A percentile compares a stretch with the other conserved stretches of the same genome.
phyloP scores from a whole-genome alignment of 345 rosid species.

The Laguncularia racemosa region DNA sequence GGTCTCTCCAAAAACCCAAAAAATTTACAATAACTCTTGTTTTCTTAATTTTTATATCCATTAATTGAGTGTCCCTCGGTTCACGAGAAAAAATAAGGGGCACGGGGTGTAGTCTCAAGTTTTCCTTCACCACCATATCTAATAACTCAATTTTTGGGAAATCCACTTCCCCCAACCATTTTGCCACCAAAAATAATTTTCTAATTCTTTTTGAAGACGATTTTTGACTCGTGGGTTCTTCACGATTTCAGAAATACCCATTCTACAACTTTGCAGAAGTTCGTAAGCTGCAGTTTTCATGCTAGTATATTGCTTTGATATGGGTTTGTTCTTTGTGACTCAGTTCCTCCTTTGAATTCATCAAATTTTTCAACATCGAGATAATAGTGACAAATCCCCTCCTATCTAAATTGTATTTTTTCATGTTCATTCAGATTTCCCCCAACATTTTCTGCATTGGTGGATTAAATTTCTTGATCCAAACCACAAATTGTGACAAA shows the following conservation, averaged over 20 bases:
- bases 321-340: conserved; percentile 1
- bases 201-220: conserved; percentile 17
- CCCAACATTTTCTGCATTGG: neutral
- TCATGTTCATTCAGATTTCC: neutral
- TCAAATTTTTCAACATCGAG: neutral
- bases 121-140: conserved; percentile 18
- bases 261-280: conserved; percentile 12
- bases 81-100: conserved; percentile 6
- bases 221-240: conserved; percentile 14
- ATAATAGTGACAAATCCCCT: neutral
- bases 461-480: neutral
- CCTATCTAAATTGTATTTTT: neutral
- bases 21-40: neutral
- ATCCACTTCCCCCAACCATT: conserved; percentile 12
- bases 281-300: conserved; percentile 14
- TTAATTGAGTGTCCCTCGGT: neutral
- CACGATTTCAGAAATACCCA: conserved; percentile 25
- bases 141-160: conserved; percentile 8
- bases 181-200: conserved; percentile 14
- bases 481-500: no score
- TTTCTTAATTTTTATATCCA: conserved; percentile 2
- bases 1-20: conserved; percentile 3
- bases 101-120: conserved; percentile 2
- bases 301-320: conserved; percentile 24
- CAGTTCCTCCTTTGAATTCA: neutral